phyloP scores from a whole-genome alignment of 768 basidiomycete genomes.

The Suillus occidentalis region DNA sequence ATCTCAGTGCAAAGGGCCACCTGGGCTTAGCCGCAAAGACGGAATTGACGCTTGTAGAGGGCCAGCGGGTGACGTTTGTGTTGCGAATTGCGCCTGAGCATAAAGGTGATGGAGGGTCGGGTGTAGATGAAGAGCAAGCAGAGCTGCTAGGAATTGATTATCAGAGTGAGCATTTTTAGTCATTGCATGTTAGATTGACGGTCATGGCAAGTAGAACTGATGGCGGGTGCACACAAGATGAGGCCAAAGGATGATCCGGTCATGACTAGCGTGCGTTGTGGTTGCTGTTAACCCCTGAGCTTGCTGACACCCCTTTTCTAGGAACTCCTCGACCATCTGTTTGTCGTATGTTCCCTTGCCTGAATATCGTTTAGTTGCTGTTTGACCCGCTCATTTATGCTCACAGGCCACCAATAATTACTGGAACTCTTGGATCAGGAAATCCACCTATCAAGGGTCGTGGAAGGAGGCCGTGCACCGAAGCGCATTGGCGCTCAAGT shows the following conservation, averaged over 20 bases:
- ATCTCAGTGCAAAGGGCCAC: constrained; percentile 71
- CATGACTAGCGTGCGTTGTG: constrained; percentile 53
- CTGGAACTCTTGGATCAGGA: constrained; percentile 89
- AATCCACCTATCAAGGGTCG: constrained; percentile 85
- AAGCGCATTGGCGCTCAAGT: constrained; percentile 90
- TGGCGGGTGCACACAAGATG: constrained; percentile 45
- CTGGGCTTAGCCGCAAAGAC: constrained; percentile 64
- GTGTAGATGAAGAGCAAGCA: constrained; percentile 40
- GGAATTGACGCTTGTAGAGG: constrained; percentile 69
- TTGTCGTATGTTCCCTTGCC: constrained; percentile 43
- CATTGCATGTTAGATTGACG: constrained; percentile 11
- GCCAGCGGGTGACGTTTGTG: constrained; percentile 89
- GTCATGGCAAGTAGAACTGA: constrained; percentile 34
- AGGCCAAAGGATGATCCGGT: constrained; percentile 67
- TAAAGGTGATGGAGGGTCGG: constrained; percentile 11
- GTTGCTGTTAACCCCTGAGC: background rate
- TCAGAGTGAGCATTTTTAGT: constrained; percentile 33
- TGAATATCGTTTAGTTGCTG: background rate
- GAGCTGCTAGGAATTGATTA: constrained; percentile 46
- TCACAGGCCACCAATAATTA: constrained; percentile 69
- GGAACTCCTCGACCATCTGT: constrained; percentile 57
- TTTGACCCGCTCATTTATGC: constrained; percentile 7
- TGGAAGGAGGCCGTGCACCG: constrained; percentile 97
- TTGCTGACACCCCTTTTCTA: constrained; percentile 20
- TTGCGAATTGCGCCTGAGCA: constrained; percentile 67